Base-by-base conservation (phyloP, 257 asterid species). In the Solanum piurae region DNA sequence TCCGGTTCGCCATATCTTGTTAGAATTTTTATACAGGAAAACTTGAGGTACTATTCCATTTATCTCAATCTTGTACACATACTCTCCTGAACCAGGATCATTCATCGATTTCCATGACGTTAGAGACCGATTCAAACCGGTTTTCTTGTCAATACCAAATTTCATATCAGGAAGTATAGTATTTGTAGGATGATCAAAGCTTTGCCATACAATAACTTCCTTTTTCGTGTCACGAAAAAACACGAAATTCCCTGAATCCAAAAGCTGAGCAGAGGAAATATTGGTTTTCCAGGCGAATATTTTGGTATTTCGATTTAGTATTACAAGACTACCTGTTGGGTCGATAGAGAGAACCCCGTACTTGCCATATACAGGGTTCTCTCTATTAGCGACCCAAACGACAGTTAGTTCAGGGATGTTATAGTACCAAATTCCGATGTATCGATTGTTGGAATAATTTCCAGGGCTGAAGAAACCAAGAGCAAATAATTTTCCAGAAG, bases 301-400 rank as follows among this genome's bases (percentile, higher is more conserved):
- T 6, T 38, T 76, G 55, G 58, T 76, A 37, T 38, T 38, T 10
- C 33, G 2, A 16, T 76, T 27, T 10, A 23, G 58, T 76, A 38
- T 38, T 0, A 23, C 83, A 9, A 76, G 36, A 76, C 0, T 38
- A 34, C 86, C 86, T 6, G 23, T 83, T 38, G 75, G 74, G 23
- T 60, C 66, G 34, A 83, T 66, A n/a, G 36, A 58, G 23, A 83
- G 58, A 52, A 83, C 33, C 3, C 86, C 86, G 38, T 31, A 83
- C 1, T 9, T 33, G 1, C 5, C 38, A 23, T 7, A 12, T 37
- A 83, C 40, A 1, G 86, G 86, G 34, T 83, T 83, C 33, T 83
- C 58, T 36, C 84, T 74, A 29, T 86, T 86, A 7, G 88, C 85
- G 12, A 86, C 85, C 88, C 88, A 86, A 23, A 86, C 33, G 3